These are phyloP conservation scores for Plantago coronopus DNA, from an alignment of 305 asterid species.

Conservation along the genomic window DNA sequence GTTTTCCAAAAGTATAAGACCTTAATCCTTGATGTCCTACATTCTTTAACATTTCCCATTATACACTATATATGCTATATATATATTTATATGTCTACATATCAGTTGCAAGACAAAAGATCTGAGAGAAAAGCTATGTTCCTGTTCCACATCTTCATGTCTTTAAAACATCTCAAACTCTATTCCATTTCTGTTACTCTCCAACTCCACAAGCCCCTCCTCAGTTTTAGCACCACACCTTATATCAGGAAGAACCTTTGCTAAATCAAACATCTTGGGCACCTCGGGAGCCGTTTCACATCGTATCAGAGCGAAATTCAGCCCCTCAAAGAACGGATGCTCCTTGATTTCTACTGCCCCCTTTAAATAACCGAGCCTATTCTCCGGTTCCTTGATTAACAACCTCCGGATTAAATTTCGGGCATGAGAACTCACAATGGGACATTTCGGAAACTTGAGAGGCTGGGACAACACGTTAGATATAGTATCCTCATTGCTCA, in stretches of 20 bases:
- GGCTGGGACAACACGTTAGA: slow-evolving; percentile 62
- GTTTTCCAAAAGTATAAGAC: no score
- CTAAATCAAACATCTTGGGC: slow-evolving; percentile 49
- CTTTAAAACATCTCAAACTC: slow-evolving; percentile 81
- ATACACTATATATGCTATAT: no score
- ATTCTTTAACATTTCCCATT: no score
- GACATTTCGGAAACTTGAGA: slow-evolving; percentile 62
- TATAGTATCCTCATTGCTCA: slow-evolving; percentile 58
- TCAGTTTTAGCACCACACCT: slow-evolving; percentile 29
- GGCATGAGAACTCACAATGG: slow-evolving; percentile 61
- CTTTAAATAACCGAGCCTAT: slow-evolving; percentile 62
- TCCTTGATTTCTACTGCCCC: slow-evolving; percentile 87
- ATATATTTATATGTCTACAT: no score
- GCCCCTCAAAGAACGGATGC: slow-evolving; percentile 81
- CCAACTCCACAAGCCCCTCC: slow-evolving; percentile 34
- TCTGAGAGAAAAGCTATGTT: not conserved
- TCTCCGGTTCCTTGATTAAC: slow-evolving; percentile 72
- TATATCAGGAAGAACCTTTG: slow-evolving; percentile 29
- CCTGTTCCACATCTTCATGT: slow-evolving; percentile 24
- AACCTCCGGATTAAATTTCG: slow-evolving; percentile 67
- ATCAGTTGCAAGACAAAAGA: no score
- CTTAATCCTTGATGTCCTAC: no score
- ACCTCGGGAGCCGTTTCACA: slow-evolving; percentile 77
- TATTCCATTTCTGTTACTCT: slow-evolving; percentile 38
- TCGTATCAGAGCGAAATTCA: slow-evolving; percentile 83